phyloP scores from a whole-genome alignment of 345 rosid genomes.

The Angophora floribunda region DNA sequence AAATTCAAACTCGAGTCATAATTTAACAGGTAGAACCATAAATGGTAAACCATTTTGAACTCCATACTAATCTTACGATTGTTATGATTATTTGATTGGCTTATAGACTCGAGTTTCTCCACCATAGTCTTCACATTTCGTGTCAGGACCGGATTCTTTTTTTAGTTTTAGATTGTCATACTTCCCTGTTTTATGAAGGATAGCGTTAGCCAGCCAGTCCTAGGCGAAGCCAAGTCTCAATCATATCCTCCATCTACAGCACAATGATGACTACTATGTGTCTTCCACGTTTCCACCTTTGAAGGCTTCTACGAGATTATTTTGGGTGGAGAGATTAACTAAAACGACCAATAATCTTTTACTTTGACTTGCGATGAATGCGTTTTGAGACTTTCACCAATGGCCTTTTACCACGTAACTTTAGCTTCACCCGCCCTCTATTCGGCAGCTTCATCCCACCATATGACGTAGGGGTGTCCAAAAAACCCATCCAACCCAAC shows the following conservation, averaged over 20 bases:
- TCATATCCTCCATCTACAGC: too few relatives aligned
- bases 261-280: too few relatives aligned
- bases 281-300: too few relatives aligned
- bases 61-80: background rate
- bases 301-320: too few relatives aligned
- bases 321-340: background rate
- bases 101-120: too few relatives aligned
- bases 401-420: constrained; percentile 4
- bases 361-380: too few relatives aligned
- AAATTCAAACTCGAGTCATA: too few relatives aligned
- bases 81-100: background rate
- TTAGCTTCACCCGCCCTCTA: constrained; percentile 21
- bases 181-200: background rate
- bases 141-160: too few relatives aligned
- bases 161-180: background rate
- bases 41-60: background rate
- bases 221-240: background rate
- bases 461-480: too few relatives aligned
- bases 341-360: background rate
- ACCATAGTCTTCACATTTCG: background rate
- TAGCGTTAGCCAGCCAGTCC: background rate
- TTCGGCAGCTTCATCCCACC: constrained; percentile 24
- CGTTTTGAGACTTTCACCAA: background rate
- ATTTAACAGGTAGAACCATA: too few relatives aligned
- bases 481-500: too few relatives aligned